These are phyloP conservation scores for Delonix regia DNA, from an alignment of 306 rosid genomes.

Conservation along the genomic window DNA sequence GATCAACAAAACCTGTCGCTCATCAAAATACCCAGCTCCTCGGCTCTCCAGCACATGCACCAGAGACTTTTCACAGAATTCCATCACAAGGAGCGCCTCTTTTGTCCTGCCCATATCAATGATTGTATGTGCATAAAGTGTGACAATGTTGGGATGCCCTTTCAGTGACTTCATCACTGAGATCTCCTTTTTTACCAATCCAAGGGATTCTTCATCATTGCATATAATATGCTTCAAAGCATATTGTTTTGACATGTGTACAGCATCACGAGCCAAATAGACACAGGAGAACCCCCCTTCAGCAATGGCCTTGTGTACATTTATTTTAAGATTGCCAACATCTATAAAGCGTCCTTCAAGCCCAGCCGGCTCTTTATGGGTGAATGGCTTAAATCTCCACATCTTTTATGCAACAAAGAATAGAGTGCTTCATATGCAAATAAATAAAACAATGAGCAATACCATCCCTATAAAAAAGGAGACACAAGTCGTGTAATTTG, in stretches of 20 bases:
- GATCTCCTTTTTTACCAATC: slow-evolving; percentile 79
- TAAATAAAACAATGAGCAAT: slow-evolving; percentile 26
- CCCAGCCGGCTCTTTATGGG: slow-evolving; percentile 80
- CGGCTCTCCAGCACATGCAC: slow-evolving; percentile 86
- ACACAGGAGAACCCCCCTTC: slow-evolving; percentile 98
- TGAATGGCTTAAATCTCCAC: slow-evolving; percentile 96
- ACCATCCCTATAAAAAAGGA: neutral
- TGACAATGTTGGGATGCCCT: slow-evolving; percentile 92
- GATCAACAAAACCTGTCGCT: slow-evolving; percentile 74
- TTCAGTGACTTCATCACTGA: slow-evolving; percentile 73
- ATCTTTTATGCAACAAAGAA: slow-evolving; percentile 43
- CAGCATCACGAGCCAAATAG: slow-evolving; percentile 84
- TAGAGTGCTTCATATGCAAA: slow-evolving; percentile 37
- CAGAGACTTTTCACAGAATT: slow-evolving; percentile 86
- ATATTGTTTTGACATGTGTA: slow-evolving; percentile 79
- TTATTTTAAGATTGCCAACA: slow-evolving; percentile 82
- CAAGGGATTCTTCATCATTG: slow-evolving; percentile 84
- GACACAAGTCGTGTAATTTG: neutral
- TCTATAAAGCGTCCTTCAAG: slow-evolving; percentile 92
- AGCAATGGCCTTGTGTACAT: slow-evolving; percentile 74
- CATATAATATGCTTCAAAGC: slow-evolving; percentile 94
- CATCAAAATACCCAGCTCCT: slow-evolving; percentile 84
- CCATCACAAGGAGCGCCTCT: slow-evolving; percentile 94
- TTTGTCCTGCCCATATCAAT: slow-evolving; percentile 90
- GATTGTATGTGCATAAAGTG: slow-evolving; percentile 76